A percentile compares a stretch with the other conserved stretches of the same genome.
phyloP scores from a whole-genome alignment of 192 early-diverging fungal species.

The Backusella macrospora region DNA sequence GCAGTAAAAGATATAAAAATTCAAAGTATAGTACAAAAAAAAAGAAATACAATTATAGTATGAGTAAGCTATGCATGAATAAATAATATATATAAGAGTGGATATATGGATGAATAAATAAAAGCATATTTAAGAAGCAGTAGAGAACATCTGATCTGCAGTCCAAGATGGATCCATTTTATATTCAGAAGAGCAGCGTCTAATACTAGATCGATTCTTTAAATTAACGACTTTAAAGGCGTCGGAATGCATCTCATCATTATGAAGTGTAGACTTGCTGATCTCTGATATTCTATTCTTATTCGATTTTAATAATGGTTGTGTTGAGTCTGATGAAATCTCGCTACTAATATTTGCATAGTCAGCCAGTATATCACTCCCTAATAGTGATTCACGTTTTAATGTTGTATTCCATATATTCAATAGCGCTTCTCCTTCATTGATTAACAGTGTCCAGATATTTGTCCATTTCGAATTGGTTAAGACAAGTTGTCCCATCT shows the following conservation, averaged over 20 bases:
- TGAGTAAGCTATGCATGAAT: not conserved
- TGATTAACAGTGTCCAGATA: conserved; percentile 33
- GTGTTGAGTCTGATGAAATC: not conserved
- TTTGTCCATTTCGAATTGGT: conserved; percentile 37
- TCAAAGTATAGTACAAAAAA: not conserved
- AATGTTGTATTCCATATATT: conserved; percentile 15
- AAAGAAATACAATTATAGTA: not conserved
- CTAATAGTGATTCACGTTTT: not conserved
- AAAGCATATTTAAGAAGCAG: not conserved
- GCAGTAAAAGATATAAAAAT: not conserved
- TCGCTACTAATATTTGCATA: too few species aligned
- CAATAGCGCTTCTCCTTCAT: conserved; percentile 10
- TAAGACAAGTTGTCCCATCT: conserved; percentile 24
- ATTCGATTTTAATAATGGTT: not conserved
- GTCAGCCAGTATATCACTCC: not conserved
- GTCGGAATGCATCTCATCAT: not conserved
- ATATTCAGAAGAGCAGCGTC: conserved; percentile 2
- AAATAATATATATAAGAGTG: not conserved
- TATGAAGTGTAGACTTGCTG: not conserved
- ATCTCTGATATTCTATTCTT: not conserved
- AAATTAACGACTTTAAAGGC: not conserved
- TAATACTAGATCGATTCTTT: not conserved
- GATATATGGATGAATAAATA: not conserved
- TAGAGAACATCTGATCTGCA: not conserved
- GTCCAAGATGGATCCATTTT: not conserved